Base-by-base conservation (phyloP, 192 early-diverging fungal species). In the Backusella tarrabulga region DNA sequence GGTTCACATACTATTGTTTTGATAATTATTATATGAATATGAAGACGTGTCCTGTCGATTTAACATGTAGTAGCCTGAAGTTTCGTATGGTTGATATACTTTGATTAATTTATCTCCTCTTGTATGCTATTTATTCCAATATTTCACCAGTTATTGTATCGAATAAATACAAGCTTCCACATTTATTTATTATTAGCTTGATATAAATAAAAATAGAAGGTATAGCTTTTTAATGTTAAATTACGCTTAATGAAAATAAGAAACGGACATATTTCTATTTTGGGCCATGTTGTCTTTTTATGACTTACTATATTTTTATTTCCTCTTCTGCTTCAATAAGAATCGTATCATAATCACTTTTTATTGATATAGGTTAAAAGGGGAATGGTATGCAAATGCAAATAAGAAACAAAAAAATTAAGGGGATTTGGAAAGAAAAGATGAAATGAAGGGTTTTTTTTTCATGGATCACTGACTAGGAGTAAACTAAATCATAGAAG, bases 311-410 rank as follows among this genome's bases (percentile, higher is more conserved):
- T 50, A 8, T 50, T 50, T 50, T 50, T 44, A 14, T 23, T 23
- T 26, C 56, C 23, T 26, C 19, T 63, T 63, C 9, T 63, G 26
- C 26, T 29, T 63, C 9, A 63, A 63, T 63, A 14, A 63, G 8
- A 26, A 17, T 29, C 23, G 8, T 63, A 63, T 29, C 21, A 29
- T 11, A 63, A 14, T 32, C 56, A 63, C 26, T 63, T 63, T 60
- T 63, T 14, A 63, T 29, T 63, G 56, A 63, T 63, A 63, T 63
- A 63, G 54, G 9, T 50, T n/a, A 50, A 63, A 63, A 12, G 56
- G 56, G 26, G 56, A 63, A 63, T 12, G 56, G 56, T 63, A 63
- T 63, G 56, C 21, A 63, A 63, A 63, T 63, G 56, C 56, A 63
- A 14, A 63, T 63, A 63, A 63, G 21, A 63, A 63, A 63, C 56